Evolutionary conservation across 164 flowering plant species (phyloP).

Genomic region (Vitis amurensis): DNA sequence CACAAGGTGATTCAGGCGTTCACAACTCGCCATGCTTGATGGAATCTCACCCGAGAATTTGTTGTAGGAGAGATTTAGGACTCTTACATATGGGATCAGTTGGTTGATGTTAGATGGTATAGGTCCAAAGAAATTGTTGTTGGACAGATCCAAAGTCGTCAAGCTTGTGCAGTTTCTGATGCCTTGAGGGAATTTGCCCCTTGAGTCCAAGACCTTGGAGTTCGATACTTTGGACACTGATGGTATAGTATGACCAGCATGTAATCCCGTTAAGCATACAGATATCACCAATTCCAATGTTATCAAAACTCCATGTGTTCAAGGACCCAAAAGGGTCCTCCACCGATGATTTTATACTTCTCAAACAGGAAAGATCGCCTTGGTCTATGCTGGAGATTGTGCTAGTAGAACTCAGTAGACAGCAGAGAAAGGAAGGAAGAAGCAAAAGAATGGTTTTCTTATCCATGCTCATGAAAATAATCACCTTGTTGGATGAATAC

Average conservation of each 20-base stretch:
- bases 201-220: not conserved
- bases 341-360: no score
- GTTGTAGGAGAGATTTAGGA: not conserved
- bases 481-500: no score
- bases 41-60: not conserved
- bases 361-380: no score
- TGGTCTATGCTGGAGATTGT: no score
- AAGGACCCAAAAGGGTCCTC: not conserved
- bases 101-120: not conserved
- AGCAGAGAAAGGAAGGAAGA: no score
- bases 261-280: not conserved
- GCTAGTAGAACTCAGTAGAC: no score
- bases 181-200: not conserved
- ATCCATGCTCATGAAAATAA: no score
- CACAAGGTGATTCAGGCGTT: not conserved
- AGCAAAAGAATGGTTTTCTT: no score
- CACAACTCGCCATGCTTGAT: not conserved
- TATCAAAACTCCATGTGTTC: not conserved
- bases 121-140: not conserved
- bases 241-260: not conserved
- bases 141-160: not conserved
- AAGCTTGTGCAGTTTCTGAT: not conserved
- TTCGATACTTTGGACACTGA: fast-evolving
- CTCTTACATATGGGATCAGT: not conserved
- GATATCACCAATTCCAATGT: not conserved